Evolutionary conservation across 441 rosid genomes (phyloP).

Genomic region (Mallotus repandus): DNA sequence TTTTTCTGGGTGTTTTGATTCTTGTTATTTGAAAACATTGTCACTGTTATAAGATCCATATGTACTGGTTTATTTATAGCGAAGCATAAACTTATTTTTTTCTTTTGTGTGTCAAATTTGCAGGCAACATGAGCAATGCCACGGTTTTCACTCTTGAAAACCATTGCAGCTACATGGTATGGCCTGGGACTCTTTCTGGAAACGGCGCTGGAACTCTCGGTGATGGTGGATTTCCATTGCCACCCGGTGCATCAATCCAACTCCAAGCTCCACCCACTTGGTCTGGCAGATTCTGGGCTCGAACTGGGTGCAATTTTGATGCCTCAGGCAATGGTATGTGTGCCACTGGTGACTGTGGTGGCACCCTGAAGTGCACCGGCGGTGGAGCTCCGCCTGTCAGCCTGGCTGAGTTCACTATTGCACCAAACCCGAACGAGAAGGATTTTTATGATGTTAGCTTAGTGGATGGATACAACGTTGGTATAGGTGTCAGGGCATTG

Average conservation of each 20-base stretch:
- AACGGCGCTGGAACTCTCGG: constrained; percentile 53
- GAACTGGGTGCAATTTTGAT: constrained; percentile 76
- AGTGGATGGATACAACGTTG: constrained; percentile 89
- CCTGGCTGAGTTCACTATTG: constrained; percentile 74
- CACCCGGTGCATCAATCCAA: constrained; percentile 49
- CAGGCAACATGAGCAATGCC: constrained; percentile 50
- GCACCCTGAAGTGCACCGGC: constrained; percentile 57
- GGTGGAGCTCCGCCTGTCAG: constrained; percentile 74
- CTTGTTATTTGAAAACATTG: background rate
- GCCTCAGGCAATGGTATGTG: constrained; percentile 61
- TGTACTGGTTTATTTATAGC: background rate
- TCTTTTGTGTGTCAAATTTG: background rate
- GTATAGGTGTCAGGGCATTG: constrained; percentile 52
- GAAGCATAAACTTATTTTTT: background rate
- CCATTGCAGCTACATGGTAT: constrained; percentile 55
- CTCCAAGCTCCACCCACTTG: constrained; percentile 61
- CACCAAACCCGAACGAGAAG: constrained; percentile 34
- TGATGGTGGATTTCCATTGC: constrained; percentile 58
- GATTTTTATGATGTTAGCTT: constrained; percentile 93
- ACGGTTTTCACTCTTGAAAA: constrained; percentile 63
- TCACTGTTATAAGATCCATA: background rate
- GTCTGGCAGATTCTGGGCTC: constrained; percentile 80
- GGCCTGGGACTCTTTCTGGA: constrained; percentile 81
- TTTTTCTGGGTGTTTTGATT: background rate
- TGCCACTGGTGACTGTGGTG: constrained; percentile 84